These are phyloP conservation scores for Fusarium longipes DNA, from an alignment of 2,329 filamentous ascomycete species.

Conservation along the genomic window DNA sequence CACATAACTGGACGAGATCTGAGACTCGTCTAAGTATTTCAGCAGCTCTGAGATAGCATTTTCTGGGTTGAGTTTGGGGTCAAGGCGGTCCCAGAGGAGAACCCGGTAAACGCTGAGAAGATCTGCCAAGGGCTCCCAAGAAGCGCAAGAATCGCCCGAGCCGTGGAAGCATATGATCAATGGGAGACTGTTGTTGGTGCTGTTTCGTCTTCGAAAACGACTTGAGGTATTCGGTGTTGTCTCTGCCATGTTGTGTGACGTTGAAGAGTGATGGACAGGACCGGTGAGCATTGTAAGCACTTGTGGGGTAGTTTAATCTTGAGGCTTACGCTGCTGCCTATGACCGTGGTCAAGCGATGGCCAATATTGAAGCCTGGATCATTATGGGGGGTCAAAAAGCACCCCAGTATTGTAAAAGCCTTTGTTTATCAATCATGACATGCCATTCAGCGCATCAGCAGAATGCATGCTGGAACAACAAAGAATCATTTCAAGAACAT, in stretches of 20 bases:
- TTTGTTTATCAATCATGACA: too few species aligned
- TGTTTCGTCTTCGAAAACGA: not conserved
- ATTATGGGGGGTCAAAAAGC: too few species aligned
- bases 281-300: not conserved
- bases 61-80: slow-evolving; percentile 6
- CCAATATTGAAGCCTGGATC: too few species aligned
- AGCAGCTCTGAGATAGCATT: not conserved
- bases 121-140: slow-evolving; percentile 24
- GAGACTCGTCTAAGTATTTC: not conserved
- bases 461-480: too few species aligned
- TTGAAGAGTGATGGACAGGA: not conserved
- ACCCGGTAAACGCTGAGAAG: slow-evolving; percentile 17
- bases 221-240: not conserved
- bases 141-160: slow-evolving; percentile 36
- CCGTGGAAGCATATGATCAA: slow-evolving; percentile 39
- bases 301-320: not conserved
- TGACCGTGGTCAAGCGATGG: too few species aligned
- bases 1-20: not conserved
- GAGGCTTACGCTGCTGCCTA: not conserved
- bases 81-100: slow-evolving; percentile 29
- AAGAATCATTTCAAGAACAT: not conserved
- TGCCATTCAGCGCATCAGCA: too few species aligned
- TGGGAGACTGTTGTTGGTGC: not conserved
- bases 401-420: too few species aligned
- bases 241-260: not conserved